Base-by-base conservation (phyloP, 345 rosid species). In the Rhodamnia rubescens region DNA sequence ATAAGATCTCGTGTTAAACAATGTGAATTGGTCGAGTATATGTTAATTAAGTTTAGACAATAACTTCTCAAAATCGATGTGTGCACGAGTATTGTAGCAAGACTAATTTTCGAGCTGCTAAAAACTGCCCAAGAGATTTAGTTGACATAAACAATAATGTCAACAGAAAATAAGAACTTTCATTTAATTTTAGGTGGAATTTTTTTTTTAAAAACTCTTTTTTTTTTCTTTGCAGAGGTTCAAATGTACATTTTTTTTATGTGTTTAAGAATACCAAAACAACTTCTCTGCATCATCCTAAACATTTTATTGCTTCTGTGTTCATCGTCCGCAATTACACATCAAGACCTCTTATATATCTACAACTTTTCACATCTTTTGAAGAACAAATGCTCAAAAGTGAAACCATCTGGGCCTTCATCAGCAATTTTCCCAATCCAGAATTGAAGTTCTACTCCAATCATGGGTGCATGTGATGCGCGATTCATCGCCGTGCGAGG, bases 191-290 rank as follows among this genome's bases (percentile, higher is more conserved):
- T n/a, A n/a, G n/a, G n/a, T n/a, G n/a, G n/a, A n/a, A n/a, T n/a
- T n/a, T n/a, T n/a, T n/a, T n/a, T n/a, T n/a, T n/a, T n/a, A n/a
- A n/a, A n/a, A n/a, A 20, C 78, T 69, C 42, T 61, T 15, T 61
- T 61, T 7, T 29, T 61, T 61, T 27, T 61, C 40, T 61, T 40
- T 14, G 8, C 40, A 27, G 42, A 61, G 20, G 29, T 61, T 61
- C 40, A 14, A 82, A n/a, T 94, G 87, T 95, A 94, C 52, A 95
- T 95, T 82, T 96, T 92, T 36, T 91, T 4, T 6, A 90, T 92
- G 52, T 92, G 84, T 69, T 18, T 69, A 69, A 69, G 13, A 9
- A 21, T 24, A 64, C 24, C 75, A 64, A 64, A 64, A 64, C 75
- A 20, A 64, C 44, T 64, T 64, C 42, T 64, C 44, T 16, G 75